Conservation (phyloP, 2,329 filamentous ascomycete species). For the Curvularia sp. region DNA sequence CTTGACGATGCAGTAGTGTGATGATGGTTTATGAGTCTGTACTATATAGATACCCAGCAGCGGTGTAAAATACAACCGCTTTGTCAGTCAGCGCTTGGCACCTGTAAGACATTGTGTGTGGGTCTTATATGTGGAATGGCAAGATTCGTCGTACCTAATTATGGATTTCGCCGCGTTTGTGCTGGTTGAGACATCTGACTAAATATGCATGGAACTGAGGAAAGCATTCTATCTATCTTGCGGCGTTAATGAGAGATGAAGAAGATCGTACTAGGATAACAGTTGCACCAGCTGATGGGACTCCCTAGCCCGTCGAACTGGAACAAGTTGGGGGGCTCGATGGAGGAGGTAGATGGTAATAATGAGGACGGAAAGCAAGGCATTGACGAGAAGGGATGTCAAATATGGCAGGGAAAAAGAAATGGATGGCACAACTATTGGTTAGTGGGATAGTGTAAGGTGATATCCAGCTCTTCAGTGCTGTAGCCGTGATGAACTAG, state of each 20-base stretch:
- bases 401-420: not conserved
- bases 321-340: not conserved
- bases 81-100: not conserved
- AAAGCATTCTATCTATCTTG: no score
- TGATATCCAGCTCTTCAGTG: slow-evolving; percentile 11
- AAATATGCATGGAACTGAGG: no score
- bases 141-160: not conserved
- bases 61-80: not conserved
- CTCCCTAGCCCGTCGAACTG: no score
- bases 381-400: not conserved
- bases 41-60: slow-evolving; percentile 10
- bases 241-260: no score
- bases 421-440: no score
- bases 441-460: no score
- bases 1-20: slow-evolving; percentile 3
- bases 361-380: not conserved
- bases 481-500: slow-evolving; percentile 10
- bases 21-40: slow-evolving; percentile 9
- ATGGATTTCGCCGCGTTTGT: no score
- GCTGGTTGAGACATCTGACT: no score
- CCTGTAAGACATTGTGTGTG: not conserved
- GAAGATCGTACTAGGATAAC: no score
- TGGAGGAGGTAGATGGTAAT: not conserved
- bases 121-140: not conserved
- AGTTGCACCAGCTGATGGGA: no score